Percentiles rank a stretch among this genome's conserved stretches.
Conservation (phyloP, 192 early-diverging fungal genomes). For the Coemansia sp. region DNA sequence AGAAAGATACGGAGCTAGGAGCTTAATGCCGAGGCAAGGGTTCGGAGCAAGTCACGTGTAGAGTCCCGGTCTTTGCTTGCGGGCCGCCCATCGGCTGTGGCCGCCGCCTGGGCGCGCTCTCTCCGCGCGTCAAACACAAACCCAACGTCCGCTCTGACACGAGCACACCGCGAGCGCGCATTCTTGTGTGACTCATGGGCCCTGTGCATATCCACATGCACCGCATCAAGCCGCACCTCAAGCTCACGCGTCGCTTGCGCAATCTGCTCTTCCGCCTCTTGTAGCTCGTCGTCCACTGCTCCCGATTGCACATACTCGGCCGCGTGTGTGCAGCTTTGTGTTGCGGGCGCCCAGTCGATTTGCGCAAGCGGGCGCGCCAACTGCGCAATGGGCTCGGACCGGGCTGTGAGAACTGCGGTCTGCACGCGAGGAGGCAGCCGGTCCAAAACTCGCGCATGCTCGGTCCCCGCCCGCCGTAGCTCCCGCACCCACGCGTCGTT, state of each 20-base stretch:
- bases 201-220: constrained; percentile 43
- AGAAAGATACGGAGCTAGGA: not conserved
- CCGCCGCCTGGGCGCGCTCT: constrained; percentile 21
- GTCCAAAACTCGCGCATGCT: constrained; percentile 33
- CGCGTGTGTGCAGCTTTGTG: not conserved
- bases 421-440: constrained; percentile 35
- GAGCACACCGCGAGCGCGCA: constrained; percentile 3
- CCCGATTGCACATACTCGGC: constrained; percentile 7
- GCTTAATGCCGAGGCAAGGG: constrained; percentile 26
- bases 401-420: not conserved
- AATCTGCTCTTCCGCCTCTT: constrained; percentile 25
- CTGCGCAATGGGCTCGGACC: constrained; percentile 19
- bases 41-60: constrained; percentile 29
- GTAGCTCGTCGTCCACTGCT: constrained; percentile 14
- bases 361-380: not conserved
- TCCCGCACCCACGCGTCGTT: constrained; percentile 40
- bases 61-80: constrained; percentile 9
- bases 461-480: constrained; percentile 35
- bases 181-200: constrained; percentile 13
- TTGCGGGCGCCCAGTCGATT: constrained; percentile 23
- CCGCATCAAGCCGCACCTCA: constrained; percentile 43
- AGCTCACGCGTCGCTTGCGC: constrained; percentile 25
- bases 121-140: constrained; percentile 40
- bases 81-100: not conserved
- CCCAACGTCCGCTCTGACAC: constrained; percentile 7